These are phyloP conservation scores for Avena sativa DNA, from an alignment of 176 grass and related monocot species.

Conservation along the genomic window DNA sequence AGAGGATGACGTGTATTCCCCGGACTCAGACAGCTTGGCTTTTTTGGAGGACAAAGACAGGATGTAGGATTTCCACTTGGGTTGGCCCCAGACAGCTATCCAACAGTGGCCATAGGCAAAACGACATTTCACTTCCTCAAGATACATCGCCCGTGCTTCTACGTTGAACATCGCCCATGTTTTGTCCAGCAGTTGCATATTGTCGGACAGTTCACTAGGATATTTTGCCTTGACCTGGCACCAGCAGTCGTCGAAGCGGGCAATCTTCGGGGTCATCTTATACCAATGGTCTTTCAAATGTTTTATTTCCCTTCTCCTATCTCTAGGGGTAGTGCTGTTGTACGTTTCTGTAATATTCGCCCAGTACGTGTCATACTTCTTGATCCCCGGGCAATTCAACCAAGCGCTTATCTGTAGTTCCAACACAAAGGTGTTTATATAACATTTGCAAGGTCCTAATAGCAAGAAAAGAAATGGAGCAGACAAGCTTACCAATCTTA, in stretches of 20 bases:
- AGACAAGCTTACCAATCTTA: constrained; percentile 39
- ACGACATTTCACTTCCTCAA: constrained; percentile 35
- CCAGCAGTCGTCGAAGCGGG: constrained; percentile 48
- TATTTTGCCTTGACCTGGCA: constrained; percentile 37
- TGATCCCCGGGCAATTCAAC: constrained; percentile 34
- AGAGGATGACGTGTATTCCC: constrained; percentile 26
- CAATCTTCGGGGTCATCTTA: constrained; percentile 36
- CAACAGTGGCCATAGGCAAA: constrained; percentile 39
- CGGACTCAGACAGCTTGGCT: constrained; percentile 23
- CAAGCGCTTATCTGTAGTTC: constrained; percentile 48
- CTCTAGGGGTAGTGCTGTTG: constrained; percentile 42
- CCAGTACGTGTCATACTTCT: constrained; percentile 31
- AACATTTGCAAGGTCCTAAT: background rate
- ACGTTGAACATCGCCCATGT: constrained; percentile 40
- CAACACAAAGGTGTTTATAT: background rate
- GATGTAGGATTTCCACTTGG: constrained; percentile 47
- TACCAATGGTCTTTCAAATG: constrained; percentile 47
- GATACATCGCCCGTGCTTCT: constrained; percentile 41
- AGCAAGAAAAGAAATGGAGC: constrained; percentile 9
- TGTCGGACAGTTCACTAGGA: constrained; percentile 33
- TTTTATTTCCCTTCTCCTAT: constrained; percentile 32
- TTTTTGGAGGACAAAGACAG: constrained; percentile 35
- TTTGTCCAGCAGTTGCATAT: constrained; percentile 47
- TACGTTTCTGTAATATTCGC: constrained; percentile 13
- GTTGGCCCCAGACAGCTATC: constrained; percentile 48